phyloP scores from a whole-genome alignment of 1,284 basidiomycete species.

The Heterobasidion parviporum region DNA sequence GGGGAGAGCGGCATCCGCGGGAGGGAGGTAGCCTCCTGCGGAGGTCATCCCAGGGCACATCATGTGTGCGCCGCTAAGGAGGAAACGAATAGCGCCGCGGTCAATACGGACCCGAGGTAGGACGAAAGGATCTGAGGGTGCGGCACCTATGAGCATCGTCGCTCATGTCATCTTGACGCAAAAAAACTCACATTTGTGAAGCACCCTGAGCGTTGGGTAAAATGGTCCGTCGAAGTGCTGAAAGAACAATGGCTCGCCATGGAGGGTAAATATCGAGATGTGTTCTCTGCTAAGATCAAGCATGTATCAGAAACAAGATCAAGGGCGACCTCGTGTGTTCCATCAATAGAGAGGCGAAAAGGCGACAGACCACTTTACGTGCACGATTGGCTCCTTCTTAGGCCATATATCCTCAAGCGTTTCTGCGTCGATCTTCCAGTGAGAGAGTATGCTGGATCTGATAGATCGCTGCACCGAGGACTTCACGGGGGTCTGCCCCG shows the following conservation, averaged over 20 bases:
- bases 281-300: conserved; percentile 78
- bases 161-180: background rate
- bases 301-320: conserved; percentile 1
- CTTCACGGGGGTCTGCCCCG: conserved; percentile 92
- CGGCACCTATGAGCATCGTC: background rate
- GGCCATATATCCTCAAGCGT: conserved; percentile 93
- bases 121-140: conserved; percentile 71
- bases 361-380: conserved; percentile 85
- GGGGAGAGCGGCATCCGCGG: conserved; percentile 60
- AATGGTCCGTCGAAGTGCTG: conserved; percentile 96
- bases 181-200: conserved; percentile 79
- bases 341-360: background rate
- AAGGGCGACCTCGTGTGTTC: background rate
- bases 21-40: conserved; percentile 82
- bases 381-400: conserved; percentile 92
- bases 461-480: conserved; percentile 91
- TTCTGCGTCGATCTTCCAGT: conserved; percentile 79
- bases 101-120: conserved; percentile 89
- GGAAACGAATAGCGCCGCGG: conserved; percentile 95
- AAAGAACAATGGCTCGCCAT: conserved; percentile 87
- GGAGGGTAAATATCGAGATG: conserved; percentile 85
- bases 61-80: conserved; percentile 91
- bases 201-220: conserved; percentile 79
- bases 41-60: conserved; percentile 97
- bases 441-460: conserved; percentile 71